These are phyloP conservation scores for Gillenia trifoliata DNA, from an alignment of 306 rosid genomes.

Conservation along the genomic window DNA sequence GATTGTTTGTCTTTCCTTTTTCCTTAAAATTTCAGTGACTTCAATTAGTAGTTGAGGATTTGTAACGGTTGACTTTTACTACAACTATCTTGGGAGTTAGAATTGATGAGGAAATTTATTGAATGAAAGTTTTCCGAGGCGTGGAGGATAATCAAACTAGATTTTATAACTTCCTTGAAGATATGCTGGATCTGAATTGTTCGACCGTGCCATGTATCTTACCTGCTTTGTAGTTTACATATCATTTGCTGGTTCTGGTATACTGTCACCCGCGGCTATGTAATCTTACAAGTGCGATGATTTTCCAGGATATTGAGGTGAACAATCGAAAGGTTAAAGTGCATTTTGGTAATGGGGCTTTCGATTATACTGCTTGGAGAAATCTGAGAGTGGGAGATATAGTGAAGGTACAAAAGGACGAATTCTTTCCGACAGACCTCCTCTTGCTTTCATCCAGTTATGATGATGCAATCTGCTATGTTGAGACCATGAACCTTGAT, in stretches of 20 bases:
- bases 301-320: slow-evolving; percentile 70
- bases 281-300: slow-evolving; percentile 18
- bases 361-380: slow-evolving; percentile 67
- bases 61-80: not conserved
- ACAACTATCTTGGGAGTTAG: not conserved
- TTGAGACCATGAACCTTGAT: slow-evolving; percentile 95
- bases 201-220: not conserved
- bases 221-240: not conserved
- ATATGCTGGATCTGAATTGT: not conserved
- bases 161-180: not conserved
- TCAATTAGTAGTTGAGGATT: not conserved
- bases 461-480: slow-evolving; percentile 88
- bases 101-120: not conserved
- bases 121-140: not conserved
- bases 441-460: slow-evolving; percentile 83
- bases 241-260: not conserved
- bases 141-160: not conserved
- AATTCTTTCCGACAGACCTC: slow-evolving; percentile 92
- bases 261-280: not conserved
- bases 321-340: slow-evolving; percentile 74
- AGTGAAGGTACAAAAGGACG: slow-evolving; percentile 76
- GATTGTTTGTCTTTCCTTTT: slow-evolving; percentile 8
- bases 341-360: slow-evolving; percentile 52
- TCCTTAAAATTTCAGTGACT: not conserved
- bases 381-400: slow-evolving; percentile 83